Percentiles rank a stretch among this genome's conserved stretches.
These are phyloP conservation scores for Dactylonectria macrodidyma DNA, from an alignment of 2,329 filamentous ascomycete genomes.

Conservation along the genomic window DNA sequence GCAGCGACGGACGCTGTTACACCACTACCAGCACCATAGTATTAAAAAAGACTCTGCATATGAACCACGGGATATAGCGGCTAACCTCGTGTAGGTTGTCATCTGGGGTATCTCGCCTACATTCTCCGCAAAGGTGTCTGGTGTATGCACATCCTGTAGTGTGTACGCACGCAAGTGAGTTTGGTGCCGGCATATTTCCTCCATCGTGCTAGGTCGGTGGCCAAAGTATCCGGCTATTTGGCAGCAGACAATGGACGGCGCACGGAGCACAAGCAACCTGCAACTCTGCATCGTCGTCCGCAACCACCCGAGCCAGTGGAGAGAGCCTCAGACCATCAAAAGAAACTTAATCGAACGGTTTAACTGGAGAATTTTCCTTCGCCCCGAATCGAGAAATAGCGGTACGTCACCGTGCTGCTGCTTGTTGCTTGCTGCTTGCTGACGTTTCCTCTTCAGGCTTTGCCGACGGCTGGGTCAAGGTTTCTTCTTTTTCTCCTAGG, in stretches of 20 bases:
- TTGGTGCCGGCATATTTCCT: neutral
- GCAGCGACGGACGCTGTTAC: neutral
- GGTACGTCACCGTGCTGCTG: conserved; percentile 23
- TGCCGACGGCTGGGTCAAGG: conserved; percentile 30
- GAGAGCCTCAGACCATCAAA: conserved; percentile 39
- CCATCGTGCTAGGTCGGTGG: neutral
- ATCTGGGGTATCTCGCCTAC: conserved; percentile 5
- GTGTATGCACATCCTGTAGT: neutral
- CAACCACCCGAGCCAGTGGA: conserved; percentile 19
- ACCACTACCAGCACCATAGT: conserved; percentile 12
- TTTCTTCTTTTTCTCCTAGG: conserved; percentile 27
- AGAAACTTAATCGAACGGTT: conserved; percentile 43
- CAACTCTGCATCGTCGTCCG: conserved; percentile 14
- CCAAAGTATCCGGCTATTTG: neutral
- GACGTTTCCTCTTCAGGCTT: conserved; percentile 37
- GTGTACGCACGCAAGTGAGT: neutral
- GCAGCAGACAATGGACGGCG: neutral
- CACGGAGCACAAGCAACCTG: conserved; percentile 2
- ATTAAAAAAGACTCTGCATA: conserved; percentile 1
- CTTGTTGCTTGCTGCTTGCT: conserved; percentile 23
- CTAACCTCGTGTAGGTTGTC: conserved; percentile 5
- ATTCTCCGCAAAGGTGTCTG: neutral
- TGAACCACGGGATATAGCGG: conserved; percentile 10
- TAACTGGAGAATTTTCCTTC: conserved; percentile 35
- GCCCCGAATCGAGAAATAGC: conserved; percentile 18